phyloP scores from a whole-genome alignment of 2,329 filamentous ascomycete genomes.

The Tolypocladium pustulatum region DNA sequence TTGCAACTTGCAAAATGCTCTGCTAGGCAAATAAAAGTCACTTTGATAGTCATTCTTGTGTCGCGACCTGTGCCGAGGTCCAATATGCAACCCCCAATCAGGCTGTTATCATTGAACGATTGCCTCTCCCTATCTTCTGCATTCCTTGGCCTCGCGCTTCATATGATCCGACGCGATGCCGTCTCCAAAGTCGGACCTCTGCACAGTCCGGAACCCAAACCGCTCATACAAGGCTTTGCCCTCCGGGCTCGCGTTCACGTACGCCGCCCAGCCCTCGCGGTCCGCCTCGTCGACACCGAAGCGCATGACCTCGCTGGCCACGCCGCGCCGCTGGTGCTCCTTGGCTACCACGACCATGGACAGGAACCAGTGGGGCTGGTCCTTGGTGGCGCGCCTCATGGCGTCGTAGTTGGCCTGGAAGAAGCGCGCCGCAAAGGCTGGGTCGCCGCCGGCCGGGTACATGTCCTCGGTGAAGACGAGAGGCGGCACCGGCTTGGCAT shows the following conservation, averaged over 20 bases:
- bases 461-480: constrained; percentile 11
- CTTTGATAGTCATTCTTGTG: no score
- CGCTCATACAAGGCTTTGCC: constrained; percentile 17
- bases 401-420: constrained; percentile 22
- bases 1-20: not conserved
- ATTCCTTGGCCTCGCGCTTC: constrained; percentile 11
- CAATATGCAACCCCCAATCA: no score
- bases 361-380: constrained; percentile 20
- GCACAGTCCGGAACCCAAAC: constrained; percentile 16
- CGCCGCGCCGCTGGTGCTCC: constrained; percentile 18
- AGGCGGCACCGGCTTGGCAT: constrained; percentile 1
- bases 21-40: not conserved
- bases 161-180: constrained; percentile 17
- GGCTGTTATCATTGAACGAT: no score
- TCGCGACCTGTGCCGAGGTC: no score
- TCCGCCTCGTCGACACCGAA: constrained; percentile 20
- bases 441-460: constrained; percentile 15
- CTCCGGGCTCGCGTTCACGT: constrained; percentile 15
- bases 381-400: constrained; percentile 12
- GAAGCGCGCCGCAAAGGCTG: constrained; percentile 26
- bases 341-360: constrained; percentile 20
- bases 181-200: constrained; percentile 9
- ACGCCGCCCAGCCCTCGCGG: constrained; percentile 15
- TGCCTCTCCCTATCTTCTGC: not conserved
- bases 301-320: constrained; percentile 21